Base-by-base conservation (phyloP, 768 basidiomycete species). In the Mycena maculata region DNA sequence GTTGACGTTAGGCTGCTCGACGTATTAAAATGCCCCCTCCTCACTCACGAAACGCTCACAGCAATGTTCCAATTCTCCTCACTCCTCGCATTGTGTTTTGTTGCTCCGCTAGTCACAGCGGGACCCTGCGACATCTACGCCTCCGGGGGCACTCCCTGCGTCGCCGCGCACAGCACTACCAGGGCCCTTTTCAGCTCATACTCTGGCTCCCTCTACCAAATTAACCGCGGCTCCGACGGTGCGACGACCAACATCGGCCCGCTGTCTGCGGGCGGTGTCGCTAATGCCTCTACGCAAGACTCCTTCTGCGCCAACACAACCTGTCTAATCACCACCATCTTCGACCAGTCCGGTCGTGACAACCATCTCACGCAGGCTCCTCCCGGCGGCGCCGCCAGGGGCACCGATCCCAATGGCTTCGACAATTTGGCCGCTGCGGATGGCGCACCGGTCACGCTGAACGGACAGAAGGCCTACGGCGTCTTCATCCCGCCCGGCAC, bases 231-330 rank as follows among this genome's bases (percentile, higher is more conserved):
- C 58, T 67, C 66, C 52, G 66, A 67, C 53, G 50, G 52, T 30
- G 41, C 48, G 4, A 60, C 58, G 41, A 54, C 52, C 15, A 60
- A 67, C 33, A 57, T 67, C 45, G 22, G 22, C 3, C 48, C 66
- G 20, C 54, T 67, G 50, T 44, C 30, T n/a, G 66, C 66, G 1
- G 66, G 66, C 23, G 66, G 66, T 38, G 66, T 67, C n/a, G 66
- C 66, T 20, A 67, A 67, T 53, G 50, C 59, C 50, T 60, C 60
- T 15, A 42, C 36, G 41, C 59, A 60, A 44, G 58, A 60, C 31
- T 48, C 31, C 31, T 60, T 60, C 58, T 61, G 59, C 48, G 31
- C 59, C 23, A 31, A 60, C 50, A 48, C 53, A 33, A 44, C 58
- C 49, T 67, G 65, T 48, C 12, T 55, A 30, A 67, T 67, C 50